These are phyloP conservation scores for Trichoderma sp. DNA, from an alignment of 2,329 filamentous ascomycete species.

Conservation along the genomic window DNA sequence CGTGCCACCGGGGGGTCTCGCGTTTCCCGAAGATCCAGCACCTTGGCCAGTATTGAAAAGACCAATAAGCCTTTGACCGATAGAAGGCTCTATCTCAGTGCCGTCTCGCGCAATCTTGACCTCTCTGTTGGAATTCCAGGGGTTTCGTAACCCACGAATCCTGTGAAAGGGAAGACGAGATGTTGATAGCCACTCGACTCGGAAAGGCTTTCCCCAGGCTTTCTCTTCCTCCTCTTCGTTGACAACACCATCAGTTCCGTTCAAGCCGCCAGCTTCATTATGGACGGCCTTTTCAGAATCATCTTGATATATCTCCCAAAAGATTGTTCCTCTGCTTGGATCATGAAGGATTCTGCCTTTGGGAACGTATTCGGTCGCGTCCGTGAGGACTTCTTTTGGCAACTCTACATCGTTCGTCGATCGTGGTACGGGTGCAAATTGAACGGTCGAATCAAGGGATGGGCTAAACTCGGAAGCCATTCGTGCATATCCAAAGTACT, in stretches of 20 bases:
- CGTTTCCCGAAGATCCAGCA: slow-evolving; percentile 34
- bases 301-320: slow-evolving; percentile 80
- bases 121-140: slow-evolving; percentile 92
- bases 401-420: slow-evolving; percentile 60
- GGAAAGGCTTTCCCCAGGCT: slow-evolving; percentile 86
- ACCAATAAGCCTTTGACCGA: slow-evolving; percentile 73
- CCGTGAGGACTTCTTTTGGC: slow-evolving; percentile 76
- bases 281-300: slow-evolving; percentile 48
- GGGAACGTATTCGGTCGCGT: slow-evolving; percentile 73
- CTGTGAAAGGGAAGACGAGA: slow-evolving; percentile 82
- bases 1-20: slow-evolving; percentile 36
- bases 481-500: slow-evolving; percentile 92
- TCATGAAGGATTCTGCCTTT: slow-evolving; percentile 89
- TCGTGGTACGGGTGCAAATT: slow-evolving; percentile 66
- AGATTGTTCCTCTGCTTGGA: slow-evolving; percentile 89
- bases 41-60: slow-evolving; percentile 67
- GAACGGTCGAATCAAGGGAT: slow-evolving; percentile 66
- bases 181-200: slow-evolving; percentile 85
- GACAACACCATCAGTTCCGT: slow-evolving; percentile 40
- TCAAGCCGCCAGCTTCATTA: slow-evolving; percentile 41
- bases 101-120: slow-evolving; percentile 95
- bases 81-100: slow-evolving; percentile 82
- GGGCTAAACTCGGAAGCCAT: slow-evolving; percentile 85
- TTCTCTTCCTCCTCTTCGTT: slow-evolving; percentile 44
- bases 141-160: slow-evolving; percentile 82